Percentiles rank a stretch among this genome's conserved stretches.
These are phyloP conservation scores for Senna tora DNA, from an alignment of 306 rosid species.

Conservation along the genomic window DNA sequence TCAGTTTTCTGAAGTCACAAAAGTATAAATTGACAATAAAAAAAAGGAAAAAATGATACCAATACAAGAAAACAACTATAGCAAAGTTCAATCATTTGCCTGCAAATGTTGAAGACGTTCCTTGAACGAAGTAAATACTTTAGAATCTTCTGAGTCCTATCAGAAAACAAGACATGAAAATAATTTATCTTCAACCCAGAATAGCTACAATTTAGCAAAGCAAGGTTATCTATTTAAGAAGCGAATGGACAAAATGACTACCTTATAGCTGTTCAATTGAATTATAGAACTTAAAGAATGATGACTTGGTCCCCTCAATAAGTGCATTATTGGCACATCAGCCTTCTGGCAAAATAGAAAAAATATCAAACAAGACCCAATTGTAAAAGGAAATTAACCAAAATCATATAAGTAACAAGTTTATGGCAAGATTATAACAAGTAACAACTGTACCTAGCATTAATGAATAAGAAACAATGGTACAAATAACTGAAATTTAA, in stretches of 20 bases:
- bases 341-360: constrained; percentile 53
- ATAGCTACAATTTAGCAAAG: constrained; percentile 31
- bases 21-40: constrained; percentile 15
- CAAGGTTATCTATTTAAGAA: background rate
- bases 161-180: constrained; percentile 41
- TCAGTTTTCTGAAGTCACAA: constrained; percentile 71
- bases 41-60: background rate
- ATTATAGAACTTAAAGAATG: constrained; percentile 67
- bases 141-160: constrained; percentile 70
- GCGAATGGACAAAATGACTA: constrained; percentile 42
- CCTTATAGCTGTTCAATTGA: constrained; percentile 59
- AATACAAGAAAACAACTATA: constrained; percentile 16
- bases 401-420: background rate
- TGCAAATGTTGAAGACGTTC: constrained; percentile 80
- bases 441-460: constrained; percentile 16
- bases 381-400: constrained; percentile 1
- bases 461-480: constrained; percentile 26
- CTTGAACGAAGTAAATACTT: constrained; percentile 75
- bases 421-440: constrained; percentile 6
- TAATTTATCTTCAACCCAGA: constrained; percentile 16
- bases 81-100: constrained; percentile 50
- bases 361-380: constrained; percentile 30
- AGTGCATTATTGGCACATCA: constrained; percentile 71
- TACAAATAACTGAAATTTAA: constrained; percentile 19
- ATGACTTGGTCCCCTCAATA: constrained; percentile 67